phyloP scores from a whole-genome alignment of 352 stramenopile species.

The Globisporangium okanoganense region DNA sequence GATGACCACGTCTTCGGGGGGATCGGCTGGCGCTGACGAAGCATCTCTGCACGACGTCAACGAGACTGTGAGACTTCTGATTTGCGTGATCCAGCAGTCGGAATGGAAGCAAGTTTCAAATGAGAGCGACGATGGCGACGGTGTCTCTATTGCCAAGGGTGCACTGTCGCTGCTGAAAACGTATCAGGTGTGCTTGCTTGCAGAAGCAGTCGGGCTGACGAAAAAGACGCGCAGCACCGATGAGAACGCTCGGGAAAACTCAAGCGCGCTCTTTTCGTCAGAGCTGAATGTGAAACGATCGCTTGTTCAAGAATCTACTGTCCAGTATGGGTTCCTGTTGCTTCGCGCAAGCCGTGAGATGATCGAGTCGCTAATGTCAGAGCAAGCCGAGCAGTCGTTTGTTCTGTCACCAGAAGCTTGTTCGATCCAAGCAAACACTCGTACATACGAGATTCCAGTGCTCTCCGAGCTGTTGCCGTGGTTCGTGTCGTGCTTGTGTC shows the following conservation, averaged over 20 bases:
- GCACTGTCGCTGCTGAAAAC: conserved; percentile 59
- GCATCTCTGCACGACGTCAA: conserved; percentile 19
- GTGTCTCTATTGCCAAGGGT: conserved; percentile 25
- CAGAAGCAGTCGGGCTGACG: conserved; percentile 66
- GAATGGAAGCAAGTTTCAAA: background rate
- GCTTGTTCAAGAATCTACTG: conserved; percentile 65
- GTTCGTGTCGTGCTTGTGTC: conserved; percentile 74
- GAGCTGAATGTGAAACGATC: conserved; percentile 22
- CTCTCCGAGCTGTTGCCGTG: conserved; percentile 68
- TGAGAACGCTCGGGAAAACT: background rate
- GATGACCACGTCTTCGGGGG: conserved; percentile 8
- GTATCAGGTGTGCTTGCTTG: conserved; percentile 75
- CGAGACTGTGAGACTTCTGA: conserved; percentile 37
- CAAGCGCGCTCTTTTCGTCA: background rate
- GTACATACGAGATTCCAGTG: conserved; percentile 40
- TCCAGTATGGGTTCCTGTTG: conserved; percentile 63
- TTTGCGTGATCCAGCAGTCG: conserved; percentile 26
- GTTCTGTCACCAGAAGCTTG: conserved; percentile 20
- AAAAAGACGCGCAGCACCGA: conserved; percentile 26
- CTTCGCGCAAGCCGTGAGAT: conserved; percentile 56
- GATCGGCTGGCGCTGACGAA: background rate
- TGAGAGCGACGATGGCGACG: background rate
- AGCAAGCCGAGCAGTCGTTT: conserved; percentile 56
- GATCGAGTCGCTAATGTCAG: conserved; percentile 36
- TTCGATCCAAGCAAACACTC: conserved; percentile 29